Evolutionary conservation across 208 protist species (phyloP).

Genomic region (Acanthamoeba healyi): DNA sequence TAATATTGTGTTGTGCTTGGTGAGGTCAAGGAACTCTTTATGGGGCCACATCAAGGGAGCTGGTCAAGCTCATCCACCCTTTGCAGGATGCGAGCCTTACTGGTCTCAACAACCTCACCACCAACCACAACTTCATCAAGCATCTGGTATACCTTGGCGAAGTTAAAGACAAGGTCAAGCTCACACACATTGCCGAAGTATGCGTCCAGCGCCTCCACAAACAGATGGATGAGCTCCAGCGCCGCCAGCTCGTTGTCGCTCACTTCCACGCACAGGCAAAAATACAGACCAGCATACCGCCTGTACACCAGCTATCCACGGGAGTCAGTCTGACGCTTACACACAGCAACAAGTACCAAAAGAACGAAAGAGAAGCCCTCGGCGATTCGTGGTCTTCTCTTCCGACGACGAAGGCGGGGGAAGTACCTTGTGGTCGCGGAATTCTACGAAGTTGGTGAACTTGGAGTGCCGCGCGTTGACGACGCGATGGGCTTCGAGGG

Average conservation of each 20-base stretch:
- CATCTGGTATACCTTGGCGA: conserved; percentile 95
- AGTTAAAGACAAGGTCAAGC: conserved; percentile 99
- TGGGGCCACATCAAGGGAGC: conserved; percentile 55
- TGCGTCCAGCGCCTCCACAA: conserved; percentile 97
- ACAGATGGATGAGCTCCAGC: conserved; percentile 92
- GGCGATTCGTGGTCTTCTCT: neutral
- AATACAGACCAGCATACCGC: conserved; percentile 99
- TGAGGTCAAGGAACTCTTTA: too few species aligned
- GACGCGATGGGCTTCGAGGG: conserved; percentile 96
- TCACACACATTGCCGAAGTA: conserved; percentile 99
- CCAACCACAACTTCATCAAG: conserved; percentile 99
- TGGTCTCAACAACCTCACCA: conserved; percentile 98
- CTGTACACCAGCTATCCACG: conserved; percentile 93
- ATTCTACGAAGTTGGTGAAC: conserved; percentile 95
- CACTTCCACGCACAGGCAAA: conserved; percentile 97
- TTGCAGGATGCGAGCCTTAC: conserved; percentile 94
- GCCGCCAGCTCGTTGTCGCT: conserved; percentile 99
- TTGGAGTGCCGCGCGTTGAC: conserved; percentile 96
- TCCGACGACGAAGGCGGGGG: too few species aligned
- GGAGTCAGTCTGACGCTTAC: too few species aligned
- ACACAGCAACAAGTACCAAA: too few species aligned
- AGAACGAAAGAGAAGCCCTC: neutral
- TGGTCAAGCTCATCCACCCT: conserved; percentile 95
- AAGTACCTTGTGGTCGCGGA: conserved; percentile 94
- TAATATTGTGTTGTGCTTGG: too few species aligned